Evolutionary conservation across 2,329 filamentous ascomycete genomes (phyloP), one percentile per base, ranked within the genome.

Genomic region (Didymella lethalis): DNA sequence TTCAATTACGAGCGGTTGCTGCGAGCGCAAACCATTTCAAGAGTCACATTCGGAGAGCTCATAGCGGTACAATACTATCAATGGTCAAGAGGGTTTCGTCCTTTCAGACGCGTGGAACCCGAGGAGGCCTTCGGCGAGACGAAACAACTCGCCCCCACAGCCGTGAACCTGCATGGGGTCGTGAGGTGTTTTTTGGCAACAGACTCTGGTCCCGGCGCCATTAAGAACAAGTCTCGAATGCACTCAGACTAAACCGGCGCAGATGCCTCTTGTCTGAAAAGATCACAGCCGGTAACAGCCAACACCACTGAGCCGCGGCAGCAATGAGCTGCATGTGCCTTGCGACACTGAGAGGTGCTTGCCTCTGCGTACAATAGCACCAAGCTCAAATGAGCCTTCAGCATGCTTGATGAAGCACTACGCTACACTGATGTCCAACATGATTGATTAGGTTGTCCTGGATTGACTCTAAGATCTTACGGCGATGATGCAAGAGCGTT

Each of bases 371-470:
- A 18, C 32, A 45, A 2, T 7, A 16, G 5, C 25, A 48, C 11
- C 14, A 48, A 16, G 7, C 20, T 36, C 20, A 25, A 23, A 25
- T 28, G 23, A 4, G 20, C 28, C 28, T 16, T n/a, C 4, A 52
- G 5, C 31, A 38, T 11, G 8, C 23, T 45, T n/a, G 31, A 52
- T 23, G 29, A 32, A 18, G 12, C 26, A 18, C 7, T 26, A 14
- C 36, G n/a, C 40, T 47, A 41, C 26, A 57, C 34, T 51, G 48
- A 41, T 51, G 43, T 34, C 54, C 44, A 48, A 52, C n/a, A 48
- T 7, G n/a, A 26, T 48, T 48, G 48, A 31, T 20, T 23, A 23
- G 23, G 23, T 29, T 38, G n/a, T 44, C 29, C 41, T 11, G 28
- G 29, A 16, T 7, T 44, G 43, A 43, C 41, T 18, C 26, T 36